Percentiles rank a stretch among this genome's conserved stretches.
Conservation (phyloP, 1,284 basidiomycete species). For the Malassezia vespertilionis region DNA sequence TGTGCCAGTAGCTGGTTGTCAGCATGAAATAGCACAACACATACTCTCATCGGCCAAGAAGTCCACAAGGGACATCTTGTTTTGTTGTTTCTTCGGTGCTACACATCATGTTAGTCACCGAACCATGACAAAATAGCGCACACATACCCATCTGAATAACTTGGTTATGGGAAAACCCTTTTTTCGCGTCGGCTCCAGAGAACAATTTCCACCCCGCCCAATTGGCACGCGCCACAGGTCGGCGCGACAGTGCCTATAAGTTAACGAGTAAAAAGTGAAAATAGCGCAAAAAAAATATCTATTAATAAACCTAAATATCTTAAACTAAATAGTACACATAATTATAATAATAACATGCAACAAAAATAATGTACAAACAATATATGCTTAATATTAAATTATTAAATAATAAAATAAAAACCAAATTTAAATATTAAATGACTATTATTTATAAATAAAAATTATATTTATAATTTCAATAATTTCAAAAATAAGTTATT, state of each 20-base stretch:
- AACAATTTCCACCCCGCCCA: no score
- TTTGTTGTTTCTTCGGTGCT: conserved; percentile 42
- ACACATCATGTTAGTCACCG: background rate
- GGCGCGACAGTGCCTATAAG: no score
- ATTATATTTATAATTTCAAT: background rate
- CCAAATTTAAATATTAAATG: background rate
- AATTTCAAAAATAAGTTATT: background rate
- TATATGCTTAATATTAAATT: background rate
- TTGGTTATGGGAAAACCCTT: no score
- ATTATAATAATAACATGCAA: background rate
- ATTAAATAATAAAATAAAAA: background rate
- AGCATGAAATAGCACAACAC: conserved; percentile 4
- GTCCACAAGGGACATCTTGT: conserved; percentile 38
- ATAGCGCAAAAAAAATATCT: background rate
- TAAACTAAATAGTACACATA: background rate
- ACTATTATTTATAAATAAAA: conserved; percentile 3
- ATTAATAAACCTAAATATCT: background rate
- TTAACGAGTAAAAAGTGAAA: no score
- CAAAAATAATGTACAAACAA: background rate
- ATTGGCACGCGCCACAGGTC: no score
- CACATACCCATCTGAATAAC: conserved; percentile 11
- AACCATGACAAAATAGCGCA: background rate
- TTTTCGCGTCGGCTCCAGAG: no score
- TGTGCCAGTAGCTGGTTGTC: conserved; percentile 28
- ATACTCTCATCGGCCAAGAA: conserved; percentile 40